Evolutionary conservation across 176 grass and related monocot genomes (phyloP), one percentile per base, ranked within the genome.

Genomic region (Tillandsia leiboldiana): DNA sequence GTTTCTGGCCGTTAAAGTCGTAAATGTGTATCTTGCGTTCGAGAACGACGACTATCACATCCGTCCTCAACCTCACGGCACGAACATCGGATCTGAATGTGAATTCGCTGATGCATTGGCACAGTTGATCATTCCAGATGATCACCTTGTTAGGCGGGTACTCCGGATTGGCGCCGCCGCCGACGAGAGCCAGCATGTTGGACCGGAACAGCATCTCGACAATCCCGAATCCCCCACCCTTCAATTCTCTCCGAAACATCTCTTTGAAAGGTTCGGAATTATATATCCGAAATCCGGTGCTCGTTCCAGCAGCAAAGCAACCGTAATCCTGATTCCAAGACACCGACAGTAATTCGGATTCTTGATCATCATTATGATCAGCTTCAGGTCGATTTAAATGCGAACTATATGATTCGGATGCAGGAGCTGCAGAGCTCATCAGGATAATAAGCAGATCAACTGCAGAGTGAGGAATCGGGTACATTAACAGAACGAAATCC

Each of bases 11-110:
- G 11, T 68, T 69, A 54, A 84, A 74, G 8, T 76, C 70, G 29
- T 72, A 75, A 23, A 84, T 64, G 48, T 80, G 78, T 63, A 53
- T 49, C 71, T 82, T 64, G 74, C 73, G 29, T 29, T 83, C 81
- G 15, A 83, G 68, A 58, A 72, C 63, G 9, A 83, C 74, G 50
- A 83, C 81, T 15, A 83, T 83, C 48, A 24, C 9, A 29, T 83
- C 81, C 1, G 18, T 62, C 33, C 81, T 26, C 22, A 78, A 65
- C 47, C 73, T 78, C 14, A 83, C 81, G 23, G 73, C 63, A 52
- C 74, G 69, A 11, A 73, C 71, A 49, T 62, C 13, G 12, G 71
- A 73, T 73, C 71, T 49, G 47, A 62, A 73, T 23, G 28, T 9
- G 10, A 73, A 33, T 26, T 73, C 71, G 47, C 56, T 9, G 63